Evolutionary conservation across 352 stramenopile genomes (phyloP).

Genomic region (Globisporangium paroecandrum): DNA sequence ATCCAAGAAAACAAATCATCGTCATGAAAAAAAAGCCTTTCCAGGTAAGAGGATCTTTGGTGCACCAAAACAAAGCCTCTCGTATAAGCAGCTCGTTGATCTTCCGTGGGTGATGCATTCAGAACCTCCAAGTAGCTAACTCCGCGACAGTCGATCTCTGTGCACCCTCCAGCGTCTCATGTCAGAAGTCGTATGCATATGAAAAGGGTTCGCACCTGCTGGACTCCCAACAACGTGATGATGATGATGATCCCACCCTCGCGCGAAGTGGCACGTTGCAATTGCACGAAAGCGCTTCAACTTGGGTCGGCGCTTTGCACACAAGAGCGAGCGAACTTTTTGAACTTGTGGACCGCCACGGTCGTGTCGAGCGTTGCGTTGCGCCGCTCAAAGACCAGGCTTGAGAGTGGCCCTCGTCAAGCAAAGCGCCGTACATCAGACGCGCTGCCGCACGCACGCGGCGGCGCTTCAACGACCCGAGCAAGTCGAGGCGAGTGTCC

Average conservation of each 20-base stretch:
- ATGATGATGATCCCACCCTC: neutral
- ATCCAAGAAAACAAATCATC: neutral
- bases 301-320: neutral
- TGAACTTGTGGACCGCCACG: neutral
- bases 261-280: neutral
- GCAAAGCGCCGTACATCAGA: neutral
- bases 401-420: neutral
- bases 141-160: no score
- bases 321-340: neutral
- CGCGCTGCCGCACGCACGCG: neutral
- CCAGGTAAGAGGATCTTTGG: neutral
- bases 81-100: neutral
- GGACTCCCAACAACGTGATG: neutral
- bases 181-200: neutral
- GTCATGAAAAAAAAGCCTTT: neutral
- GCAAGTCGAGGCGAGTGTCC: neutral
- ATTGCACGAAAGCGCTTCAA: slow-evolving; percentile 1
- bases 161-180: no score
- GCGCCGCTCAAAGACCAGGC: neutral
- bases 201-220: neutral
- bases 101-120: neutral
- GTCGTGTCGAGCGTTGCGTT: neutral
- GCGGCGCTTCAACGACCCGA: neutral
- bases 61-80: neutral
- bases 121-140: no score